A percentile compares a stretch with the other conserved stretches of the same genome.
Evolutionary conservation across 2,329 filamentous ascomycete species (phyloP).

Genomic region (Diplocarpon rosae): DNA sequence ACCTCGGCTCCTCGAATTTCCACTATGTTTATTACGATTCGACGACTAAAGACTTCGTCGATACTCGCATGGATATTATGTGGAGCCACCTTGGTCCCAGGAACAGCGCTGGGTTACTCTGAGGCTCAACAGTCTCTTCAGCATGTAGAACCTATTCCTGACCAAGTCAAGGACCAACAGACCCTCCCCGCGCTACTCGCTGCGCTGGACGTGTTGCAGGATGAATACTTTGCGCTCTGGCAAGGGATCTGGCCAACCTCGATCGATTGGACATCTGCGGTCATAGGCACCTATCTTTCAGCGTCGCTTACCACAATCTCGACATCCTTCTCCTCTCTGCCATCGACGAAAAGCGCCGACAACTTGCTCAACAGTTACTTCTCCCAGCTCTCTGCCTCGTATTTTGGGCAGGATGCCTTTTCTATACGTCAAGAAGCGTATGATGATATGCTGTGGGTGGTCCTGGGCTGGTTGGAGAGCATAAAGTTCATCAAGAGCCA

Average conservation of each 20-base stretch:
- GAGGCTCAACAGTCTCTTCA: constrained; percentile 5
- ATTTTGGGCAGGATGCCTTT: constrained; percentile 77
- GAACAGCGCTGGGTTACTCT: background rate
- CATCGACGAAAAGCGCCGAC: constrained; percentile 36
- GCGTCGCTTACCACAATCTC: constrained; percentile 64
- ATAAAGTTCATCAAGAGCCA: constrained; percentile 68
- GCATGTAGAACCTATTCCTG: constrained; percentile 2
- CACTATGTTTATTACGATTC: constrained; percentile 13
- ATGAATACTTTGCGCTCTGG: constrained; percentile 65
- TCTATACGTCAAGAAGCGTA: constrained; percentile 68
- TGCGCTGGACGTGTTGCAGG: constrained; percentile 67
- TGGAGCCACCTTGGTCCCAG: constrained; percentile 1
- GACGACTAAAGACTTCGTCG: constrained; percentile 2
- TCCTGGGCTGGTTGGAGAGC: constrained; percentile 79
- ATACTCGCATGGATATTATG: constrained; percentile 8
- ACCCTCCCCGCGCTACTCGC: constrained; percentile 30
- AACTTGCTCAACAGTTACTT: constrained; percentile 81
- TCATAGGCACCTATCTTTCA: constrained; percentile 69
- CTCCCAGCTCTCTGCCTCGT: constrained; percentile 63
- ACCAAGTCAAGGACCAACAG: constrained; percentile 7
- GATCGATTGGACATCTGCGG: constrained; percentile 91
- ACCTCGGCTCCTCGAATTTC: background rate
- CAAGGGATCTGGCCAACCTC: constrained; percentile 72
- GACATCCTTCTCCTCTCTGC: constrained; percentile 39
- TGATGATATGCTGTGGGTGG: constrained; percentile 94